phyloP scores from a whole-genome alignment of 768 basidiomycete species.

The Phanerochaete sordida region DNA sequence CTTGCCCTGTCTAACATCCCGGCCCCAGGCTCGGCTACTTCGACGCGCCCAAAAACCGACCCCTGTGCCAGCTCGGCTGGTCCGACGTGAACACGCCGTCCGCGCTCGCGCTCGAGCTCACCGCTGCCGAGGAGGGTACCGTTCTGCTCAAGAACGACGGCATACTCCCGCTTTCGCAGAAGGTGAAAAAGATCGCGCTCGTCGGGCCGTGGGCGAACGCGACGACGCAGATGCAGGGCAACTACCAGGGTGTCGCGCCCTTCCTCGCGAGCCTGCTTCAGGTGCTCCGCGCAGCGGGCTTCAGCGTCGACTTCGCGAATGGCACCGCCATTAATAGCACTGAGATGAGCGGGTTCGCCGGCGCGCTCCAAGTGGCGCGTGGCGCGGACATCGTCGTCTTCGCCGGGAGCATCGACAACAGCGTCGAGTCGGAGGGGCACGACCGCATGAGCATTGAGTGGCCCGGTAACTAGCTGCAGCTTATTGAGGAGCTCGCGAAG shows the following conservation, averaged over 20 bases:
- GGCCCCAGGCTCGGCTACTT: constrained; percentile 50
- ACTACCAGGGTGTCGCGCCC: constrained; percentile 51
- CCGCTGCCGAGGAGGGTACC: constrained; percentile 50
- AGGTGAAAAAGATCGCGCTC: constrained; percentile 48
- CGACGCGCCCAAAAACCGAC: constrained; percentile 45
- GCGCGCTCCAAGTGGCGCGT: constrained; percentile 45
- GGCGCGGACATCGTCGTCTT: constrained; percentile 49
- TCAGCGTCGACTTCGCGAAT: constrained; percentile 38
- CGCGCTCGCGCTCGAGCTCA: constrained; percentile 46
- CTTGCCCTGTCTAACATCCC: no score
- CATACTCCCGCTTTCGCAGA: constrained; percentile 46
- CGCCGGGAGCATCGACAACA: constrained; percentile 51
- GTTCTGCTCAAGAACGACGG: constrained; percentile 65
- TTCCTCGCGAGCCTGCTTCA: constrained; percentile 52
- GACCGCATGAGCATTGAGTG: constrained; percentile 50
- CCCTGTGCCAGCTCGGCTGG: constrained; percentile 48
- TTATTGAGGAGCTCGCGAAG: constrained; percentile 41
- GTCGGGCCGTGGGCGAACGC: constrained; percentile 60
- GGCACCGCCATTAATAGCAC: constrained; percentile 23
- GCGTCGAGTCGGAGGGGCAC: constrained; percentile 42
- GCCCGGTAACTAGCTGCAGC: constrained; percentile 53
- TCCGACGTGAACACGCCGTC: constrained; percentile 43
- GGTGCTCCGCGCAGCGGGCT: constrained; percentile 45
- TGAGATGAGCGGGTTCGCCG: constrained; percentile 43
- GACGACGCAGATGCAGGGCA: constrained; percentile 54